phyloP scores from a whole-genome alignment of 2,329 filamentous ascomycete species.

The Exophiala sideris region DNA sequence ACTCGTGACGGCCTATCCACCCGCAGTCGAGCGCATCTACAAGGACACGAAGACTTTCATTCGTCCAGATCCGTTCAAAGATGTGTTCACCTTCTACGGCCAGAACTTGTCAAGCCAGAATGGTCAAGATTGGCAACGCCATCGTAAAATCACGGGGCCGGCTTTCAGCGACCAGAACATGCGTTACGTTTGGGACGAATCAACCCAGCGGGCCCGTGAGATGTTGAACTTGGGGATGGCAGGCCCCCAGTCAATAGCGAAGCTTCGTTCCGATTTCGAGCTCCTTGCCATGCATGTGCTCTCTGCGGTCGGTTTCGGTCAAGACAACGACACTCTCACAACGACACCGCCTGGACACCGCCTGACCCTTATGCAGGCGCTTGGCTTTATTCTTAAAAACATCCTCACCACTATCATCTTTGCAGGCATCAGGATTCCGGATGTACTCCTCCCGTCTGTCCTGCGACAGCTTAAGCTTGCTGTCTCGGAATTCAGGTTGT shows the following conservation, averaged over 20 bases:
- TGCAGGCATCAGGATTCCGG: slow-evolving; percentile 18
- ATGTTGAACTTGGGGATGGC: slow-evolving; percentile 27
- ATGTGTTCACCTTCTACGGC: slow-evolving; percentile 32
- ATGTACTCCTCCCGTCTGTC: slow-evolving; percentile 30
- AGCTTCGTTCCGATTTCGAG: slow-evolving; percentile 1
- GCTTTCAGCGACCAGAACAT: slow-evolving; percentile 45
- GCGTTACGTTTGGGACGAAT: slow-evolving; percentile 38
- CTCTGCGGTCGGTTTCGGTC: slow-evolving; percentile 24
- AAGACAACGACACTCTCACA: not conserved
- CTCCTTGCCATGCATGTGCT: slow-evolving; percentile 27
- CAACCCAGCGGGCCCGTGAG: slow-evolving; percentile 31
- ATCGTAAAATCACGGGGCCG: slow-evolving; percentile 41
- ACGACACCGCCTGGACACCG: not conserved
- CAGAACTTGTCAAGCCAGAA: slow-evolving; percentile 32
- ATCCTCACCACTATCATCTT: slow-evolving; percentile 19
- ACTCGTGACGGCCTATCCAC: not conserved
- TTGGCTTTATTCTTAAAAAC: slow-evolving; percentile 25
- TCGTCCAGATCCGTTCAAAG: not conserved
- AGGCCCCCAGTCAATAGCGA: slow-evolving; percentile 3
- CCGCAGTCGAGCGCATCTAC: not conserved
- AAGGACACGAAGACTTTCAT: slow-evolving; percentile 3
- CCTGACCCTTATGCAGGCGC: slow-evolving; percentile 19
- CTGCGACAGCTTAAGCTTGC: slow-evolving; percentile 29
- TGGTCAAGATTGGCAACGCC: slow-evolving; percentile 35
- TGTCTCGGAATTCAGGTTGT: slow-evolving; percentile 26